Evolutionary conservation across 2,329 filamentous ascomycete species (phyloP), one percentile per base, ranked within the genome.

Genomic region (Lachnellula arida): DNA sequence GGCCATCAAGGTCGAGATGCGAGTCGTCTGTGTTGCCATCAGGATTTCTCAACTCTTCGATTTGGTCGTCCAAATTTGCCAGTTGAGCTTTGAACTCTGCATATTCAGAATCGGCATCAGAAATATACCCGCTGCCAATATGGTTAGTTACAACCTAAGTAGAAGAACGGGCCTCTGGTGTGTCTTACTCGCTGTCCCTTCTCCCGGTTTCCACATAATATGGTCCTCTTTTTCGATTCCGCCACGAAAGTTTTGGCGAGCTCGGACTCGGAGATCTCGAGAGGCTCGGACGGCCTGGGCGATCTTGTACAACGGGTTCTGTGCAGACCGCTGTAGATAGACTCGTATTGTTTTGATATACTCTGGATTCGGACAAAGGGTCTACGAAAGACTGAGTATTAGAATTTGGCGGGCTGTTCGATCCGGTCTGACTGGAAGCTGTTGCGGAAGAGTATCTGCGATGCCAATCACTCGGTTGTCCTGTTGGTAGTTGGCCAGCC

Each of bases 101-200:
- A 47, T 73, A 72, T 57, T 76, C 75, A 8, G 74, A 75, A 60
- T 76, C 74, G 17, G 68, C 71, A 49, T 74, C 71, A 7, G 63
- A 63, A 37, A 67, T 52, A 46, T 55, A 51, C 2, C 50, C 55
- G 22, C 55, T 55, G 17, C 15, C 12, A n/a, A 43, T 6, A 44
- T 17, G 15, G 14, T 52, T 17, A 51, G 39, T 14, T 42, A 25
- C 22, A 32, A 17, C 2, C 22, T n/a, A n/a, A 12, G 11, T 28
- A 34, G n/a, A 22, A 28, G 11, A n/a, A 11, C 9, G 9, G 9
- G 28, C 28, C 28, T 32, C 28, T 32, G 9, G 5, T 39, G 9
- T 12, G 15, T n/a, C 50, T 53, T 49, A 50, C 39, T 57, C 55
- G 25, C 37, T 32, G 23, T 50, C 46, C 28, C 12, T 22, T 17